Evolutionary conservation across 2,329 filamentous ascomycete species (phyloP), one percentile per base, ranked within the genome.

Genomic region (Ceratocystis harringtonii): DNA sequence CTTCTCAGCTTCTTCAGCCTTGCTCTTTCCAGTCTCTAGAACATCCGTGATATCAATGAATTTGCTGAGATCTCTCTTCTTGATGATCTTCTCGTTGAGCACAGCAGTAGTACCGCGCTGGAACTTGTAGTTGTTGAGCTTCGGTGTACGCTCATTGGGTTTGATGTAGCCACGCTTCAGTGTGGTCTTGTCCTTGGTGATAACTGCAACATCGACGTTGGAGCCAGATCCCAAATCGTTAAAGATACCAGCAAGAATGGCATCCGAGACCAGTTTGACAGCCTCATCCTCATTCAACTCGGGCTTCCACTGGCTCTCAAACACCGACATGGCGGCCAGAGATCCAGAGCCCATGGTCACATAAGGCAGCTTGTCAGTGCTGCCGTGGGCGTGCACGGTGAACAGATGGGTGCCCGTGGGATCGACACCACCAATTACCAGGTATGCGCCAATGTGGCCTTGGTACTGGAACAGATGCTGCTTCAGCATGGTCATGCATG

Each of bases 391-490:
- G 78, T 99, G 94, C 55, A 99, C 94, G 69, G 95, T 99, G 81
- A 95, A 99, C 68, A 99, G 87, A 72, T 96, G 91, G 58, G 88
- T 85, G 72, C 94, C 94, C 0, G 94, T 99, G 43, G 95, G 92
- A 75, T 99, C 94, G 73, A 95, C 92, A 70, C 94, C 94, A 45
- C 94, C 94, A 67, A 99, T 90, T 70, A 99, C 94, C 67, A 99
- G 87, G 78, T 99, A 99, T 69, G 94, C 94, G 71, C 95, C 94
- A 71, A 99, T 96, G 79, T 99, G 84, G 71, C 94, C 94, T 77
- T 99, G 94, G 81, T 99, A 90, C 72, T 89, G 87, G 88, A 99
- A 99, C 69, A 99, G 89, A 77, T 99, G 94, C 79, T 99, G 94
- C 82, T 99, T 99, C 70, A 99, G 87, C 81, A 99, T 87, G 63